phyloP scores from a whole-genome alignment of 495 filamentous ascomycete species.

The Tuber calosporum region DNA sequence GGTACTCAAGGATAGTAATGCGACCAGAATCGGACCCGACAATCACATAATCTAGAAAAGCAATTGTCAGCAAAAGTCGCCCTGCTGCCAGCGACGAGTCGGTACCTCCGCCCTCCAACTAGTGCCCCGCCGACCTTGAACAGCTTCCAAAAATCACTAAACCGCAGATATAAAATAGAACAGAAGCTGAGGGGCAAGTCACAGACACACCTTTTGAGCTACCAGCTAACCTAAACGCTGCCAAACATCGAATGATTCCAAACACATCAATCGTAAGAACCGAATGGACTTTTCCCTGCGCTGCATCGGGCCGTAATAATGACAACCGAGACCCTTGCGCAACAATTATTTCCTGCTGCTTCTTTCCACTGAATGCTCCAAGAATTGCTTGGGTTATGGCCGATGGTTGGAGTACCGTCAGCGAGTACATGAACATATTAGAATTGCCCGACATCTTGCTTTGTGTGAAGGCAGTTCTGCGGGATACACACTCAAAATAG shows the following conservation, averaged over 20 bases:
- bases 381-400: constrained; percentile 82
- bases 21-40: constrained; percentile 92
- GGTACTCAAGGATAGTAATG: constrained; percentile 88
- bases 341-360: constrained; percentile 93
- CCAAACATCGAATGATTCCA: constrained; percentile 81
- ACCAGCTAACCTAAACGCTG: constrained; percentile 82
- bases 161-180: constrained; percentile 57
- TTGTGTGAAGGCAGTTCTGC: constrained; percentile 43
- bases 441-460: constrained; percentile 85
- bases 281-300: constrained; percentile 74
- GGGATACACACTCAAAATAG: constrained; percentile 14
- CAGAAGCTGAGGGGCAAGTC: constrained; percentile 19
- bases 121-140: constrained; percentile 39
- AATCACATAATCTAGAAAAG: constrained; percentile 80
- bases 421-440: constrained; percentile 93
- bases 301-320: constrained; percentile 76
- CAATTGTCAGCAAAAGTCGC: constrained; percentile 55
- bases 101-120: constrained; percentile 9
- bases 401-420: constrained; percentile 86
- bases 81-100: constrained; percentile 12
- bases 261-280: constrained; percentile 88
- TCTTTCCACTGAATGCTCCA: constrained; percentile 88
- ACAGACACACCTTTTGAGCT: constrained; percentile 86
- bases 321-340: constrained; percentile 84
- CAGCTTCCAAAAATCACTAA: constrained; percentile 69